phyloP scores from a whole-genome alignment of 1,284 basidiomycete species.

The Agaricales sp. region DNA sequence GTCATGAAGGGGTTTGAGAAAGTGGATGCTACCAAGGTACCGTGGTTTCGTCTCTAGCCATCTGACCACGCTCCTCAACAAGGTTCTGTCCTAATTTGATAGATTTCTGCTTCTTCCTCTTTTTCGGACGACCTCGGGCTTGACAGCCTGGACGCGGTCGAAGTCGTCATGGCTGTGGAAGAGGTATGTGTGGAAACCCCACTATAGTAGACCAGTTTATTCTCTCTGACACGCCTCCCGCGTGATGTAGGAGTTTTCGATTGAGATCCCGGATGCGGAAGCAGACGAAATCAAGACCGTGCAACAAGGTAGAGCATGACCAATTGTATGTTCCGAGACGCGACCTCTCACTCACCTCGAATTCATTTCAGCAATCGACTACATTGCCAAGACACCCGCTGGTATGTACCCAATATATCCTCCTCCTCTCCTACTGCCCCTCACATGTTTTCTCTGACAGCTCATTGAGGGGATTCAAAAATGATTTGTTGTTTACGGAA shows the following conservation, averaged over 20 bases:
- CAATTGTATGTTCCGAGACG: constrained; percentile 9
- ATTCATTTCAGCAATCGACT: constrained; percentile 75
- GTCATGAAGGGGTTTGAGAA: constrained; percentile 95
- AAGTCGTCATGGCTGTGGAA: constrained; percentile 99
- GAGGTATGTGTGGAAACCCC: constrained; percentile 50
- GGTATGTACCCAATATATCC: constrained; percentile 34
- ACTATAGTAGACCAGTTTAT: constrained; percentile 3
- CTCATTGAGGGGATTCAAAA: background rate
- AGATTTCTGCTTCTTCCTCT: constrained; percentile 70
- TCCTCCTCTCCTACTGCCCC: constrained; percentile 9
- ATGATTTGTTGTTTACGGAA: background rate
- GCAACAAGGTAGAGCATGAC: constrained; percentile 63
- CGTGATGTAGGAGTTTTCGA: constrained; percentile 61
- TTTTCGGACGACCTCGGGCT: constrained; percentile 89
- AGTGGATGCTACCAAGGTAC: constrained; percentile 78
- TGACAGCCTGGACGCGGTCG: constrained; percentile 95
- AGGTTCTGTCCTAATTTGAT: constrained; percentile 4
- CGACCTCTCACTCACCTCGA: constrained; percentile 6
- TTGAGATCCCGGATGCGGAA: constrained; percentile 96
- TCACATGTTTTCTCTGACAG: background rate
- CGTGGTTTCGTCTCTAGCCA: constrained; percentile 5
- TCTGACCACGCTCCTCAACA: constrained; percentile 8
- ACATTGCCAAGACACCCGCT: constrained; percentile 92
- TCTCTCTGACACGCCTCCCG: constrained; percentile 7
- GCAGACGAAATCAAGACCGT: constrained; percentile 98